Conservation (phyloP, 148 eudicot genomes). For the Heliosperma pusillum region DNA sequence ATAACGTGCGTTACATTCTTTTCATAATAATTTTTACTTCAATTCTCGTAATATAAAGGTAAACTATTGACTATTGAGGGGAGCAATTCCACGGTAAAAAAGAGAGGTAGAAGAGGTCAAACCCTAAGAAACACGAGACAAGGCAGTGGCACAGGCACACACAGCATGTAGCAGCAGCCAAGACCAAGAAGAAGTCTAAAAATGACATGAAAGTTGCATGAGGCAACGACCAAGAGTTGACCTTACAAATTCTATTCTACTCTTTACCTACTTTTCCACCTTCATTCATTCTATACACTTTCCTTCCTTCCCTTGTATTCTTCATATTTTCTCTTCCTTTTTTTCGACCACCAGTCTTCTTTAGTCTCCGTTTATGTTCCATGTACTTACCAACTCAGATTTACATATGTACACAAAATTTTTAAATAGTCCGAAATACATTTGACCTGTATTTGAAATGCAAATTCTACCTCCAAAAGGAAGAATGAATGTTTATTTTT, state of each 20-base stretch:
- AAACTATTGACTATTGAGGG: no score
- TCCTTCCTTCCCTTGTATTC: no score
- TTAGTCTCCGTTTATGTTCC: not conserved
- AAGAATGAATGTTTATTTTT: no score
- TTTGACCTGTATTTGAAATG: no score
- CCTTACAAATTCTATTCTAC: not conserved
- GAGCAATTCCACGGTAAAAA: no score
- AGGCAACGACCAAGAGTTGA: conserved; percentile 1
- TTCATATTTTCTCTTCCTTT: not conserved
- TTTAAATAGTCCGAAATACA: no score
- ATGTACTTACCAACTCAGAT: not conserved
- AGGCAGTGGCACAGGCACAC: no score
- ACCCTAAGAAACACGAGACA: not conserved
- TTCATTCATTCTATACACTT: not conserved
- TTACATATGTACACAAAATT: not conserved
- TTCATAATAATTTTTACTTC: no score
- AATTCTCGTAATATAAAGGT: no score
- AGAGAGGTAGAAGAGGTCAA: no score
- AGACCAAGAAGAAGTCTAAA: not conserved
- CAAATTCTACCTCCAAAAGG: no score
- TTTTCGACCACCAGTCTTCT: not conserved
- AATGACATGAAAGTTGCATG: not conserved
- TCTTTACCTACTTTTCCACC: not conserved
- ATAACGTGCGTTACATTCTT: no score
- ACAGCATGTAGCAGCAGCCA: not conserved